phyloP scores from a whole-genome alignment of 768 basidiomycete species.

The Coprinopsis sp. region DNA sequence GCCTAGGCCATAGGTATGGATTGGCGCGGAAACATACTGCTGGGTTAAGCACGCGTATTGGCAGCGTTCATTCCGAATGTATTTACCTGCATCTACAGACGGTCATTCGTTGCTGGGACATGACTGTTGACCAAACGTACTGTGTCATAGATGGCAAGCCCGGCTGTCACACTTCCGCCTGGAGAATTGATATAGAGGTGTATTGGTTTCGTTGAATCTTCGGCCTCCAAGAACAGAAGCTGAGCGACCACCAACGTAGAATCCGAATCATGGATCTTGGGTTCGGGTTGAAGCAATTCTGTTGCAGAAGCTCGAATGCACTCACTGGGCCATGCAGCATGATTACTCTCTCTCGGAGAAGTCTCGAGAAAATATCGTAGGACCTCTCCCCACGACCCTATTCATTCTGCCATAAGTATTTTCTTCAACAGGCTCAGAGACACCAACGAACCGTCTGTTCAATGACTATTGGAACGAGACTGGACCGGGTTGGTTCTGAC shows the following conservation, averaged over 20 bases:
- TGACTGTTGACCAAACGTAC: slow-evolving; percentile 41
- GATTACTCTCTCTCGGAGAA: slow-evolving; percentile 89
- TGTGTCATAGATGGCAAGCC: slow-evolving; percentile 96
- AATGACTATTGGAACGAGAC: slow-evolving; percentile 87
- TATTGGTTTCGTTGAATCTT: slow-evolving; percentile 90
- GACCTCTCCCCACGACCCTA: slow-evolving; percentile 84
- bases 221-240: slow-evolving; percentile 92
- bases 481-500: slow-evolving; percentile 43
- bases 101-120: slow-evolving; percentile 4
- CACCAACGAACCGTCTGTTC: slow-evolving; percentile 72
- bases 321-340: slow-evolving; percentile 91
- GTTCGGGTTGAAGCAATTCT: slow-evolving; percentile 9
- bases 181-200: slow-evolving; percentile 97
- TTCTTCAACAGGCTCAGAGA: neutral
- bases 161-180: slow-evolving; percentile 93
- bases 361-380: slow-evolving; percentile 94
- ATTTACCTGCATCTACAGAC: slow-evolving; percentile 63
- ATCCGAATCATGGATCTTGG: slow-evolving; percentile 91
- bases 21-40: slow-evolving; percentile 89
- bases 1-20: slow-evolving; percentile 95
- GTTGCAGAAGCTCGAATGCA: slow-evolving; percentile 10
- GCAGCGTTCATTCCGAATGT: slow-evolving; percentile 10
- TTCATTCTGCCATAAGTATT: slow-evolving; percentile 6
- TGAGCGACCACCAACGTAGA: slow-evolving; percentile 89
- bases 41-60: slow-evolving; percentile 10